Base-by-base conservation (phyloP, 306 rosid genomes). In the Trifolium dubium region DNA sequence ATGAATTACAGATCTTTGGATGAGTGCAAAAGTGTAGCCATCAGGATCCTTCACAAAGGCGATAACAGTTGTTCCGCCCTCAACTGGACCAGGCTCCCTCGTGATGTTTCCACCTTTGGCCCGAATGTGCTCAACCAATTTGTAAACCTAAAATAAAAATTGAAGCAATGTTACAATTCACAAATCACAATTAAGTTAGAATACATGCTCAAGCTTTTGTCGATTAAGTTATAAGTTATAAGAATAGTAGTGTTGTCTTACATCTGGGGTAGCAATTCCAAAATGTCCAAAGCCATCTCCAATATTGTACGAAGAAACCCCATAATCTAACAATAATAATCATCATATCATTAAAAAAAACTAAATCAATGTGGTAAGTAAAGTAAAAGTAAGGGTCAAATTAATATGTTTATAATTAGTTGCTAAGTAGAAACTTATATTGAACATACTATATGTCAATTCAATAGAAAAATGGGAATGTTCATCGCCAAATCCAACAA, bases 21-120 rank as follows among this genome's bases (percentile, higher is more conserved):
- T 83, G 35, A 94, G 86, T 69, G 80, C 95, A 81, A 94, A 94
- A 19, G 34, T 39, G 74, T 94, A 94, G 77, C 97, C 98, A 85
- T 94, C 98, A 15, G 98, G 98, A 75, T 94, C 98, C 85, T 94
- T 94, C 59, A 86, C 92, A 83, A 87, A 91, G 65, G 97, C 95
- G 63, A 88, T 87, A 58, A 89, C 78, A 44, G 83, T 7, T 41
- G 83, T 71, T 46, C 97, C 97, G 1, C 98, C 98, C 18, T 91
- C 83, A 59, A 89, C 86, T 15, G 96, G 96, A 51, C 92, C 94
- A 37, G 97, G 89, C 83, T 91, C 98, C 74, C 95, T 85, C 2
- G 95, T 94, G 83, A 91, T 75, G 79, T 61, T 82, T 37, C 96
- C 98, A 43, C 97, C 97, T 80, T 88, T 87, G 28, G 81, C 86